A percentile compares a stretch with the other conserved stretches of the same genome.
phyloP scores from a whole-genome alignment of 2,329 filamentous ascomycete species.

The Sarocladium brachiariae region DNA sequence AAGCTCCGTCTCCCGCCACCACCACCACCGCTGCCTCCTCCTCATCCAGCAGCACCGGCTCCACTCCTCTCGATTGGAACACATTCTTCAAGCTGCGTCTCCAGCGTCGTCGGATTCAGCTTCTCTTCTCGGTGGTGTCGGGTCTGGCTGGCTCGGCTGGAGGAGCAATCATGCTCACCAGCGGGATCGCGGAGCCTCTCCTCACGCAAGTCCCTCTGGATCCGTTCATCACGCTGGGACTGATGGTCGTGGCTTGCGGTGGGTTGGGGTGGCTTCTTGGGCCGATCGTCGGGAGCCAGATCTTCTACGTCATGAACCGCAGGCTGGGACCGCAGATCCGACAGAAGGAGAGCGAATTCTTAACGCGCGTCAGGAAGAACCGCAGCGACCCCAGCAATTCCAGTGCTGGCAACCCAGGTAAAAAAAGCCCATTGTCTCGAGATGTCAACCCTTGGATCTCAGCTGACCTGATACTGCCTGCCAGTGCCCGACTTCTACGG shows the following conservation, averaged over 20 bases:
- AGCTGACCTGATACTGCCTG: too few species aligned
- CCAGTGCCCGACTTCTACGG: constrained; percentile 98
- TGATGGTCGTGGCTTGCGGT: constrained; percentile 69
- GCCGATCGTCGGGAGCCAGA: constrained; percentile 69
- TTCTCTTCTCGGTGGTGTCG: constrained; percentile 65
- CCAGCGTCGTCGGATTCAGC: constrained; percentile 74
- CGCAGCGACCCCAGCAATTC: constrained; percentile 86
- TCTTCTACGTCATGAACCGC: constrained; percentile 73
- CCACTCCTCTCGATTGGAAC: constrained; percentile 69
- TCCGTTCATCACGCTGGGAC: constrained; percentile 75
- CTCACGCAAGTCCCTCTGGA: constrained; percentile 72
- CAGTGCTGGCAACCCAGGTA: constrained; percentile 81
- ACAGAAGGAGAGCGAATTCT: constrained; percentile 91
- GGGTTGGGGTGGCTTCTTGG: constrained; percentile 85
- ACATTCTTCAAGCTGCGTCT: constrained; percentile 87
- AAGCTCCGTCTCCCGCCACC: constrained; percentile 12
- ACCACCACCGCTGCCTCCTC: constrained; percentile 10
- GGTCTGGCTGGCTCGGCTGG: constrained; percentile 54
- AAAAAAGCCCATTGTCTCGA: too few species aligned
- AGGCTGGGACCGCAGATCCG: constrained; percentile 66
- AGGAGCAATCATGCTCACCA: constrained; percentile 61
- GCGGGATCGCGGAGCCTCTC: constrained; percentile 65
- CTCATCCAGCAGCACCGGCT: constrained; percentile 17
- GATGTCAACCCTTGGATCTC: constrained; percentile 15
- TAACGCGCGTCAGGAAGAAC: constrained; percentile 82